Evolutionary conservation across 495 filamentous ascomycete genomes (phyloP).

Genomic region (Penicillium arizonense): DNA sequence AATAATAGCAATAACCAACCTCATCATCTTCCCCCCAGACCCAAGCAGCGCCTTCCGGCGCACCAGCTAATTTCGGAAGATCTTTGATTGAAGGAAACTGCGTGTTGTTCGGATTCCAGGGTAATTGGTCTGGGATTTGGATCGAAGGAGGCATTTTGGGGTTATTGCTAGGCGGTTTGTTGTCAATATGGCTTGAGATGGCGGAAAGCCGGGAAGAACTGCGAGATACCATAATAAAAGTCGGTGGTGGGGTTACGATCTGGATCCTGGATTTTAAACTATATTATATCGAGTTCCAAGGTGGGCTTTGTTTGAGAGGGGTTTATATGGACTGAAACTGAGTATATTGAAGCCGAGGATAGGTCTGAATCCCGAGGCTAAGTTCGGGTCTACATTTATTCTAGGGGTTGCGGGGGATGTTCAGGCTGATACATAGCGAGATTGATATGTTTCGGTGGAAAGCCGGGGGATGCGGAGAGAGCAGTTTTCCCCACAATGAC

Average conservation of each 20-base stretch:
- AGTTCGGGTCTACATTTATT: neutral
- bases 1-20: constrained; percentile 23
- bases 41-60: constrained; percentile 55
- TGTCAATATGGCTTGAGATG: constrained; percentile 7
- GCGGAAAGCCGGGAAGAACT: constrained; percentile 7
- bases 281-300: neutral
- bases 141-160: constrained; percentile 4
- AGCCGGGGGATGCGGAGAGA: neutral
- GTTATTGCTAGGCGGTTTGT: neutral
- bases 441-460: no score
- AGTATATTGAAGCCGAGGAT: neutral
- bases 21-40: constrained; percentile 63
- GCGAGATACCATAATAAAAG: constrained; percentile 7
- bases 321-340: neutral
- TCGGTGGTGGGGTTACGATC: no score
- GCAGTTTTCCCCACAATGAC: constrained; percentile 2
- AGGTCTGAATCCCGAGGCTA: neutral
- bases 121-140: constrained; percentile 35
- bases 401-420: neutral
- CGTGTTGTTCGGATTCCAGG: constrained; percentile 53
- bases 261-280: neutral
- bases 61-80: constrained; percentile 44
- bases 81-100: constrained; percentile 53
- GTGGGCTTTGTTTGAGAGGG: neutral
- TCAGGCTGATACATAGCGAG: no score